Conservation (phyloP, 208 protist genomes). For the Acanthamoeba castellanii region DNA sequence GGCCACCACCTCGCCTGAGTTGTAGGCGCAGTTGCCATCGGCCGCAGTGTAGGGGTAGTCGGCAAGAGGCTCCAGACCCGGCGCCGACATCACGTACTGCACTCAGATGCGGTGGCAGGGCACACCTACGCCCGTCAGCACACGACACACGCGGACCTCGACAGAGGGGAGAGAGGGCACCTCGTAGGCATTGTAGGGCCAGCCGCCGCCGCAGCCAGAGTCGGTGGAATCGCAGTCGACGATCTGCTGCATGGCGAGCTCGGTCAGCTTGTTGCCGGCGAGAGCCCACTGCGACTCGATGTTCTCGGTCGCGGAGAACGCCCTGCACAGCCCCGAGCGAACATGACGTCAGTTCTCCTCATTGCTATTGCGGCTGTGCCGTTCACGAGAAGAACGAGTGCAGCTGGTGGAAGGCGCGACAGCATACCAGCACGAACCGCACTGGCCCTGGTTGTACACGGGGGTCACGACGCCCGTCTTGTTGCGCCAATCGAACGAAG, state of each 20-base stretch:
- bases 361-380: background rate
- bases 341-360: background rate
- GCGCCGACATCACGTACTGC: constrained; percentile 87
- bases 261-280: constrained; percentile 87
- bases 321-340: background rate
- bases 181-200: constrained; percentile 84
- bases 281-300: constrained; percentile 92
- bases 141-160: no score
- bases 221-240: constrained; percentile 93
- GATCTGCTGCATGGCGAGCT: constrained; percentile 95
- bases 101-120: no score
- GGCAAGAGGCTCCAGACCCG: constrained; percentile 90
- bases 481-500: background rate
- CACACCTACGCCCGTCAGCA: no score
- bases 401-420: no score
- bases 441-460: constrained; percentile 84
- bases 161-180: background rate
- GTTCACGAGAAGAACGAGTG: background rate
- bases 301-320: constrained; percentile 94
- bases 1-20: constrained; percentile 87
- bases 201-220: constrained; percentile 93
- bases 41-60: constrained; percentile 90
- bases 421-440: constrained; percentile 94
- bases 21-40: constrained; percentile 84
- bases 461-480: background rate